These are phyloP conservation scores for Fistulinella cinereoalba DNA, from an alignment of 1,284 basidiomycete species.

Conservation along the genomic window DNA sequence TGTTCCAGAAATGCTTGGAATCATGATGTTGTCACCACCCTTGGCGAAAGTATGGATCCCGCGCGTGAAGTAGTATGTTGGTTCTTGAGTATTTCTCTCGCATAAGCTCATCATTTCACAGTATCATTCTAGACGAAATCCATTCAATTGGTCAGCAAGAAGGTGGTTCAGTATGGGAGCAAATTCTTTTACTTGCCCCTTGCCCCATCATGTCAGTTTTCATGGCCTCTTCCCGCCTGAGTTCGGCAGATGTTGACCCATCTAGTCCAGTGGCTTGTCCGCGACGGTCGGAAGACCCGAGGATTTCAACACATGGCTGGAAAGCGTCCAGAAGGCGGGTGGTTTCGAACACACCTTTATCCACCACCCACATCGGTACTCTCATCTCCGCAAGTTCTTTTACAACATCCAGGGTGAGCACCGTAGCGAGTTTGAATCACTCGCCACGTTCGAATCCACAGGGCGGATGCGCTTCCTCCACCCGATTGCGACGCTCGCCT, in stretches of 20 bases:
- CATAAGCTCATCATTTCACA: conserved; percentile 19
- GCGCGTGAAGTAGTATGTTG: conserved; percentile 52
- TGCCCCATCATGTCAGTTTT: conserved; percentile 62
- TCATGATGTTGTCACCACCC: conserved; percentile 64
- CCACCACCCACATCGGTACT: conserved; percentile 64
- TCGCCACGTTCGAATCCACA: conserved; percentile 38
- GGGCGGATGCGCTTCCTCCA: conserved; percentile 53
- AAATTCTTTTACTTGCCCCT: conserved; percentile 60
- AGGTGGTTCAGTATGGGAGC: conserved; percentile 69
- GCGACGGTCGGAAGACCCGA: conserved; percentile 67
- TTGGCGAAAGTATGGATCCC: conserved; percentile 60
- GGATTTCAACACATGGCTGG: conserved; percentile 62
- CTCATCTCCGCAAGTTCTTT: conserved; percentile 65
- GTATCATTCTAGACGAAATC: conserved; percentile 73
- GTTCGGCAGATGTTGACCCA: not conserved
- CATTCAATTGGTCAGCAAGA: conserved; percentile 69
- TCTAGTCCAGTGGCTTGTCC: conserved; percentile 53
- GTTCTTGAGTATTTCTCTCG: not conserved
- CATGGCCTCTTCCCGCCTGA: conserved; percentile 14
- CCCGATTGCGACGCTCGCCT: conserved; percentile 53
- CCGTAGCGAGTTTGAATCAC: conserved; percentile 35
- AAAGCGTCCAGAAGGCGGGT: conserved; percentile 55
- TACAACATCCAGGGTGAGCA: conserved; percentile 40
- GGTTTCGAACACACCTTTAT: conserved; percentile 58
- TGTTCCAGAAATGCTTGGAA: conserved; percentile 65